A percentile compares a stretch with the other conserved stretches of the same genome.
phyloP scores from a whole-genome alignment of 805 yeast genomes.

The Pichia pseudocactophila region DNA sequence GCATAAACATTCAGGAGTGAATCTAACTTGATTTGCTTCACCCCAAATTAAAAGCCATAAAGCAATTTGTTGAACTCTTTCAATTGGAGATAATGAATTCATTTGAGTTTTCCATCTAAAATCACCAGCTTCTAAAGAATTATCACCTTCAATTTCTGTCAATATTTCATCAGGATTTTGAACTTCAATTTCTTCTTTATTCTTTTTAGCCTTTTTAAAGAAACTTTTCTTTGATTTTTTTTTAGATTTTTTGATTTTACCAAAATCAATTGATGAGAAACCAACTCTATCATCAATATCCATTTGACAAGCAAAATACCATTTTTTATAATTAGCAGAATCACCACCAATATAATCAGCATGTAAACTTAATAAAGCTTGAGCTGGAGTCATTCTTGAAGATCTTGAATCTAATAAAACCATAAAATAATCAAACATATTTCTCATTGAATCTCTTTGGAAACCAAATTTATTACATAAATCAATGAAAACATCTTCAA shows the following conservation, averaged over 20 bases:
- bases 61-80: constrained; percentile 71
- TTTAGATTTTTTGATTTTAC: constrained; percentile 69
- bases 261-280: constrained; percentile 70
- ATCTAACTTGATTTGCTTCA: constrained; percentile 90
- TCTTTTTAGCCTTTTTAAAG: constrained; percentile 47
- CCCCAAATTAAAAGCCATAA: constrained; percentile 77
- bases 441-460: constrained; percentile 90
- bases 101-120: constrained; percentile 77
- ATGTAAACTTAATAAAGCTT: constrained; percentile 72
- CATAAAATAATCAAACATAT: constrained; percentile 84
- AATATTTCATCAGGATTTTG: constrained; percentile 52
- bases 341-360: constrained; percentile 89
- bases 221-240: constrained; percentile 59
- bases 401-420: constrained; percentile 74
- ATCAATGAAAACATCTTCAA: constrained; percentile 80
- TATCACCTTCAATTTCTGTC: constrained; percentile 71
- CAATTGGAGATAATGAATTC: constrained; percentile 65
- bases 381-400: constrained; percentile 84
- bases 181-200: constrained; percentile 61
- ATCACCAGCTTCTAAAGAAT: constrained; percentile 76
- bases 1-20: constrained; percentile 83
- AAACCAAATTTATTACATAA: constrained; percentile 78
- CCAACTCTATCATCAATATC: constrained; percentile 82
- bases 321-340: constrained; percentile 73
- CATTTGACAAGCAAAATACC: constrained; percentile 85